Percentiles rank a stretch among this genome's conserved stretches.
Conservation (phyloP, 495 filamentous ascomycete genomes). For the Penicillium paxilli region DNA sequence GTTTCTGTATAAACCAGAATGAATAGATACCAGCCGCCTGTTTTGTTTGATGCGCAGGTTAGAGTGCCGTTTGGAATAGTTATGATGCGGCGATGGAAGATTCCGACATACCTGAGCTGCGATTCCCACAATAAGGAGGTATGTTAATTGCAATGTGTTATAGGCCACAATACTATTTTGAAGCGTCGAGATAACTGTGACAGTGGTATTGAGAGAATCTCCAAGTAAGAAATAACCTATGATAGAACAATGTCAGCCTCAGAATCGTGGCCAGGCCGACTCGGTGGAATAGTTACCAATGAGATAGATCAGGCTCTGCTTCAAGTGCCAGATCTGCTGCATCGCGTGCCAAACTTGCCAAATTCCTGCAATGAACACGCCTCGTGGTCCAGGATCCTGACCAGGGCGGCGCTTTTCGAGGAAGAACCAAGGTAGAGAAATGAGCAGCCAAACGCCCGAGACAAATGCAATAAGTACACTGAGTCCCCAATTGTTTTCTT, state of each 20-base stretch:
- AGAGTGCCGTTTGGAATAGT: background rate
- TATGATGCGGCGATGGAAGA: too few relatives aligned
- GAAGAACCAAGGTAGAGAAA: constrained; percentile 64
- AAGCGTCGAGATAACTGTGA: constrained; percentile 63
- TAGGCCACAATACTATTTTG: constrained; percentile 64
- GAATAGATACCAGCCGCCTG: constrained; percentile 58
- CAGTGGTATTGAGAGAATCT: constrained; percentile 65
- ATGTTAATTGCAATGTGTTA: constrained; percentile 60
- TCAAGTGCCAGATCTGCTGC: constrained; percentile 60
- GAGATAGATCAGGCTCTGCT: constrained; percentile 63
- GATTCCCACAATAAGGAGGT: constrained; percentile 64
- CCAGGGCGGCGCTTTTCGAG: constrained; percentile 63
- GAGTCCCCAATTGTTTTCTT: constrained; percentile 65
- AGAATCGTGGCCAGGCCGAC: background rate
- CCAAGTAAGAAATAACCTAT: constrained; percentile 64
- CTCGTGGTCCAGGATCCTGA: constrained; percentile 45
- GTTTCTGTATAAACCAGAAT: constrained; percentile 59
- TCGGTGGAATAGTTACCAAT: constrained; percentile 39
- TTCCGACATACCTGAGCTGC: constrained; percentile 47
- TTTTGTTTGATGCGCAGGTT: background rate
- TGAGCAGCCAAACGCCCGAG: constrained; percentile 60
- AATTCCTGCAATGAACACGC: constrained; percentile 55
- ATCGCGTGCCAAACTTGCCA: constrained; percentile 59
- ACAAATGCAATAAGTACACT: constrained; percentile 65
- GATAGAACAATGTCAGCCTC: background rate